Base-by-base conservation (phyloP, 2,329 filamentous ascomycete species). In the Pseudogymnoascus sp. region DNA sequence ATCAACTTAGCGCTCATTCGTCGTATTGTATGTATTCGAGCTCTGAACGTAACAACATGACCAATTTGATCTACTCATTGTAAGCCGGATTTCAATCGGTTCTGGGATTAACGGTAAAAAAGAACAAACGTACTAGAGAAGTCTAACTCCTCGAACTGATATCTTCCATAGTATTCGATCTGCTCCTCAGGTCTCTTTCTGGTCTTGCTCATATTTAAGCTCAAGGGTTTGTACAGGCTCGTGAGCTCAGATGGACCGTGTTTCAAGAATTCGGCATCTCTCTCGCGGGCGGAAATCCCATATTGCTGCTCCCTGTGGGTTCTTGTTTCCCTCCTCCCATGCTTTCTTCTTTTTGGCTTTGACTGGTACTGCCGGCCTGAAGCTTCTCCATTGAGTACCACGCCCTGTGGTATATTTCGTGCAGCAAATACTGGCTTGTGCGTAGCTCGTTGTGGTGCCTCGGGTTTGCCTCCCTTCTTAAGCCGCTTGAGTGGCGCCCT, bases 1-100 rank as follows among this genome's bases (percentile, higher is more conserved):
- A 91, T 90, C 35, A 96, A 80, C 67, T 89, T 88, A 68, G 90
- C 83, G 71, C 91, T 93, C 77, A 96, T 83, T 68, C 88, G 88
- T 55, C 92, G 86, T 63, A 94, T 81, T 62, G 92, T 90, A 73
- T 93, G 89, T 17, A 94, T 79, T 35, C 90, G 82, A 36, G 87
- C 88, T 41, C 85, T 84, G 76, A 92, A 91, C 13, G 63, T 68
- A 39, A 72, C 68, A 3, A 67, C 62, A 38, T 67, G 61, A 29
- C 69, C 70, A 13, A 70, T 68, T 55, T 65, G 59, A 63, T 67
- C 70, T 72, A 58, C 12, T 33, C 7, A 33, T 21, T 61, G 15
- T 51, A 5, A 58, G 38, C 60, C 9, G 25, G 9, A 33, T 35
- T 58, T 61, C 33, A 35, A 31, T 33, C 21, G 8, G 13, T 3